Percentiles rank a stretch among this genome's conserved stretches.
These are phyloP conservation scores for Exsudoporus frostii DNA, from an alignment of 768 basidiomycete genomes.

Conservation along the genomic window DNA sequence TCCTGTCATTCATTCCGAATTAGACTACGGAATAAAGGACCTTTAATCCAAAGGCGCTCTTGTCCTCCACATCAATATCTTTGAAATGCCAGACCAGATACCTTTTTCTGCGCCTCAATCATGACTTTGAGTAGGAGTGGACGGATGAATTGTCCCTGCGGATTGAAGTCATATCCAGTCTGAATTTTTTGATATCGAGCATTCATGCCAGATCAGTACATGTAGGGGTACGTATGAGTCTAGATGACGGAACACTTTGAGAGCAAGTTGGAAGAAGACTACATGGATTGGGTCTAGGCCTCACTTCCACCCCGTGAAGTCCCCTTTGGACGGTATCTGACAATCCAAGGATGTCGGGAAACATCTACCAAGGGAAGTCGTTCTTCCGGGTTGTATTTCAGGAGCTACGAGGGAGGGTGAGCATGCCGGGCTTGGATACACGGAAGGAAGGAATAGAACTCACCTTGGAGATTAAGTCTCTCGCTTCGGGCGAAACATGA, in stretches of 20 bases:
- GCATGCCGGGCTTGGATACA: constrained; percentile 6
- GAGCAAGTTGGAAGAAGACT: background rate
- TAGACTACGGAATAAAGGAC: constrained; percentile 20
- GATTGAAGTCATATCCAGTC: background rate
- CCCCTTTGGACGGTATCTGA: constrained; percentile 58
- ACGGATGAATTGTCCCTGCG: background rate
- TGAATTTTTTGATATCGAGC: background rate
- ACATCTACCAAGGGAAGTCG: constrained; percentile 76
- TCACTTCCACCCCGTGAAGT: constrained; percentile 28
- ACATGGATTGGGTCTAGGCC: constrained; percentile 4
- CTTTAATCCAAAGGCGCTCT: constrained; percentile 5
- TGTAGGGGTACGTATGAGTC: constrained; percentile 8
- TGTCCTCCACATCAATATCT: no score
- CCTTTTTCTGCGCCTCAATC: background rate
- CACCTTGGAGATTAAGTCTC: constrained; percentile 45
- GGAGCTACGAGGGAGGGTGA: constrained; percentile 50
- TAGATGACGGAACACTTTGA: constrained; percentile 6
- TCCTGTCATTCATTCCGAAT: constrained; percentile 18
- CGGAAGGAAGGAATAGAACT: background rate
- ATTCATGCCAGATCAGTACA: constrained; percentile 10
- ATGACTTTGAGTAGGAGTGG: background rate
- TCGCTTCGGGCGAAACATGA: constrained; percentile 42
- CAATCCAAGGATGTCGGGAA: constrained; percentile 82
- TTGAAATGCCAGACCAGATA: background rate
- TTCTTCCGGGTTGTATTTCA: constrained; percentile 76